Percentiles rank a stretch among this genome's conserved stretches.
Evolutionary conservation across 768 basidiomycete genomes (phyloP).

Genomic region (Cubamyces sp.): DNA sequence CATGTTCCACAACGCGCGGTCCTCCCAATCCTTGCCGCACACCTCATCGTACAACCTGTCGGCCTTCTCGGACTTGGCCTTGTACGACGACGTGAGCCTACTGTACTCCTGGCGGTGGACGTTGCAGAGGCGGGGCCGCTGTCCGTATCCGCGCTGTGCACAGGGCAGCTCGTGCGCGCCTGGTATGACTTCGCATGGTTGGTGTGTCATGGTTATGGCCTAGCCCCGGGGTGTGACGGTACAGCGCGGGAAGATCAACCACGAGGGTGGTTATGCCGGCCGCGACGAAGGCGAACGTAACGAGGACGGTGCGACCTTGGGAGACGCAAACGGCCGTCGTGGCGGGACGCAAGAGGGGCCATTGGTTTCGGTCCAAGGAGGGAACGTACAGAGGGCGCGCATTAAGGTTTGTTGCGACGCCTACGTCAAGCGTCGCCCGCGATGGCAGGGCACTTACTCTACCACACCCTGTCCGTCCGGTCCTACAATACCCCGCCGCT

Average conservation of each 20-base stretch:
- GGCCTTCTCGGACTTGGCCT: slow-evolving; percentile 1
- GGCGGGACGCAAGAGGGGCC: not conserved
- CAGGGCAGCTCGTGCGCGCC: not conserved
- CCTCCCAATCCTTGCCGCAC: slow-evolving; percentile 1
- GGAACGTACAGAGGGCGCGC: not conserved
- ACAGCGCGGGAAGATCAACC: not conserved
- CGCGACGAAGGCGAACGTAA: not conserved
- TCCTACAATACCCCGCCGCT: not conserved
- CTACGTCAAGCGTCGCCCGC: not conserved
- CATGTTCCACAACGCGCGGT: slow-evolving; percentile 4
- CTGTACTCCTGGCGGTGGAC: slow-evolving; percentile 10
- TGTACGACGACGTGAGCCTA: slow-evolving; percentile 7
- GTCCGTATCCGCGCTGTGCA: not conserved
- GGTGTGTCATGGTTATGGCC: slow-evolving; percentile 8
- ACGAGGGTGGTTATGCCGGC: not conserved
- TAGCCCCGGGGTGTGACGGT: no score
- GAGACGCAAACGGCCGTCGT: not conserved
- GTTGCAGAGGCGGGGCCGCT: slow-evolving; percentile 10
- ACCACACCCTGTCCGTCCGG: not conserved
- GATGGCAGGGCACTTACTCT: not conserved
- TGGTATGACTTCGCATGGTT: slow-evolving; percentile 11
- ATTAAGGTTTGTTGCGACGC: slow-evolving; percentile 1
- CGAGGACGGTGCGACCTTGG: not conserved
- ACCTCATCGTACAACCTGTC: not conserved
- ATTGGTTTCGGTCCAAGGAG: no score